A percentile compares a stretch with the other conserved stretches of the same genome.
These are phyloP conservation scores for Lachnellula willkommii DNA, from an alignment of 2,329 filamentous ascomycete genomes.

Conservation along the genomic window DNA sequence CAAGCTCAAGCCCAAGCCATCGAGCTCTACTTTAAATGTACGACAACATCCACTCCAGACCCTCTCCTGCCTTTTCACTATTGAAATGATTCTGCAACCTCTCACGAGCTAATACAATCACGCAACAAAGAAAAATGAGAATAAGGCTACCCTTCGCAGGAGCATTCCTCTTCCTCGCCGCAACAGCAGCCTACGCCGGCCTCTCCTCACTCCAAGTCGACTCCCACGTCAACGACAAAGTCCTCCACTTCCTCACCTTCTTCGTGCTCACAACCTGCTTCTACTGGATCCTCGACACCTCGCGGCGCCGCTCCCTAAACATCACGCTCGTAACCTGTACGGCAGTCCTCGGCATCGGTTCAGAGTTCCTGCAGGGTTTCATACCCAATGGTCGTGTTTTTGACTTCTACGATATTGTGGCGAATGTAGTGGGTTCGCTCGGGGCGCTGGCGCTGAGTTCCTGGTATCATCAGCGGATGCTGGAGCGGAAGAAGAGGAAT, in stretches of 20 bases:
- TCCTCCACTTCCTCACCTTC: conserved; percentile 81
- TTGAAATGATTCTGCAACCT: background rate
- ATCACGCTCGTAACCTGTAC: conserved; percentile 79
- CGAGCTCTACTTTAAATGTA: background rate
- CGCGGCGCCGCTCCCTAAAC: conserved; percentile 77
- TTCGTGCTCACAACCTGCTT: conserved; percentile 82
- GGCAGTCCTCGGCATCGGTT: conserved; percentile 62
- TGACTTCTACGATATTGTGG: conserved; percentile 80
- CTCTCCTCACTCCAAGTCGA: conserved; percentile 58
- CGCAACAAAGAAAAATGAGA: conserved; percentile 56
- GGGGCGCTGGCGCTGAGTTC: conserved; percentile 67
- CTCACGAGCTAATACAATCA: background rate
- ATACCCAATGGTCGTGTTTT: conserved; percentile 67
- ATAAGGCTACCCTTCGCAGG: conserved; percentile 84
- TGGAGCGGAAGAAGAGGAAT: conserved; percentile 74
- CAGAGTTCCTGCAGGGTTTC: conserved; percentile 69
- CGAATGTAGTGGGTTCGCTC: conserved; percentile 77
- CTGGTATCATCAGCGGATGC: conserved; percentile 94
- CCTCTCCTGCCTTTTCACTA: too few relatives aligned
- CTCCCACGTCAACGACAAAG: conserved; percentile 73
- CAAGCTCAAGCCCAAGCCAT: too few relatives aligned
- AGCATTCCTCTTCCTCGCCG: conserved; percentile 63
- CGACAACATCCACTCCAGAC: background rate
- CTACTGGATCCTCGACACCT: conserved; percentile 96
- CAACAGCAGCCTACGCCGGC: conserved; percentile 73